Conservation (phyloP, 805 yeast species). For the Candida railenensis region DNA sequence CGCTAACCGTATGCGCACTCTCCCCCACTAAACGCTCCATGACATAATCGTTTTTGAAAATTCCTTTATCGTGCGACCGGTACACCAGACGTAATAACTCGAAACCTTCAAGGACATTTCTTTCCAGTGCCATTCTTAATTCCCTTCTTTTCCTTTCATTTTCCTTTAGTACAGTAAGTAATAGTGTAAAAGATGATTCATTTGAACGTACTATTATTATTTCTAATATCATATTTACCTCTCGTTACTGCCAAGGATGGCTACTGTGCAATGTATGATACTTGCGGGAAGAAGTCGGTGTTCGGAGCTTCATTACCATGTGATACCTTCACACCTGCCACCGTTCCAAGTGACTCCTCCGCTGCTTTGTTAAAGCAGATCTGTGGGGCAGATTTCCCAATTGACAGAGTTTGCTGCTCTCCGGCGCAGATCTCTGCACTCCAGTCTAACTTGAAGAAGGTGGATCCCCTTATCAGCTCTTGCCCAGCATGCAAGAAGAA, state of each 20-base stretch:
- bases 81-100: too few species aligned
- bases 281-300: slow-evolving; percentile 75
- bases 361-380: slow-evolving; percentile 48
- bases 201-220: background rate
- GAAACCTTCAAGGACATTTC: too few species aligned
- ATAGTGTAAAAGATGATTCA: too few species aligned
- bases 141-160: too few species aligned
- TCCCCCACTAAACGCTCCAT: background rate
- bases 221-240: background rate
- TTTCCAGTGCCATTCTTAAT: too few species aligned
- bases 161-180: too few species aligned
- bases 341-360: slow-evolving; percentile 44
- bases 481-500: slow-evolving; percentile 91
- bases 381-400: slow-evolving; percentile 73
- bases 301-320: slow-evolving; percentile 85
- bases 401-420: slow-evolving; percentile 66
- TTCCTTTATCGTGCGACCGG: background rate
- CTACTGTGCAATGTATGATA: slow-evolving; percentile 55
- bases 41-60: background rate
- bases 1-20: background rate
- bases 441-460: slow-evolving; percentile 47
- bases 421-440: slow-evolving; percentile 57
- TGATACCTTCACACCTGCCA: slow-evolving; percentile 48
- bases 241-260: slow-evolving; percentile 23
- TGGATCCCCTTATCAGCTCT: slow-evolving; percentile 41